Base-by-base conservation (phyloP, 352 stramenopile genomes). In the Globisporangium perplexum region DNA sequence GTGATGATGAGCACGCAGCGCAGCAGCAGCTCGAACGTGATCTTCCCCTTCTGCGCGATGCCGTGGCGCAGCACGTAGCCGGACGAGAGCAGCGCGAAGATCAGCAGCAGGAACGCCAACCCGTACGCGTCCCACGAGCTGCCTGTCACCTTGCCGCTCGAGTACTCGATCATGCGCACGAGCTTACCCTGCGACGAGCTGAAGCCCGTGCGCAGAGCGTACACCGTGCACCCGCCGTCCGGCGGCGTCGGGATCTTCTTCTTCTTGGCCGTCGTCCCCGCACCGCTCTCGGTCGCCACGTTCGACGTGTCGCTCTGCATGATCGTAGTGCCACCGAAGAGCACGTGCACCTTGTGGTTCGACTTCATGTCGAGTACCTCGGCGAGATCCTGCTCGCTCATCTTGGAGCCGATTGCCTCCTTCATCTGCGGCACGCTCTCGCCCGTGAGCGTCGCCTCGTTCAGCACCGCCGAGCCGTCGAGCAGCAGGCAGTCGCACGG, bases 1-100 rank as follows among this genome's bases (percentile, higher is more conserved):
- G 97, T 99, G 59, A 99, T 96, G 57, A 99, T 99, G 36, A 99
- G 93, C 41, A 99, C 93, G 59, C 97, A 98, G 55, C 98, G 96
- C 22, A 99, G 76, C 18, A 98, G 60, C 14, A 99, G 77, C 59
- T 98, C 96, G 59, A 98, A 99, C 46, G 89, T 92, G 63, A 95
- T 97, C 51, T 97, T 96, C 22, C 81, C 75, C 62, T 95, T 92
- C 53, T 96, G 80, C 2, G 66, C 79, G 46, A 95, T 87, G 52
- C 86, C 84, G 48, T 96, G 80, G 31, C 73, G 62, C n/a, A 99
- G 70, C 23, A 99, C 97, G 53, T 97, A 98, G 17, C 74, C 77
- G 23, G 96, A 96, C 35, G 96, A 97, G 3, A 89, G 54, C 50
- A 99, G 63, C n/a, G 97, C 97, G 63, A 99, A 99, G 15, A 98